These are phyloP conservation scores for Aspergillus floridensis DNA, from an alignment of 2,329 filamentous ascomycete genomes.

Conservation along the genomic window DNA sequence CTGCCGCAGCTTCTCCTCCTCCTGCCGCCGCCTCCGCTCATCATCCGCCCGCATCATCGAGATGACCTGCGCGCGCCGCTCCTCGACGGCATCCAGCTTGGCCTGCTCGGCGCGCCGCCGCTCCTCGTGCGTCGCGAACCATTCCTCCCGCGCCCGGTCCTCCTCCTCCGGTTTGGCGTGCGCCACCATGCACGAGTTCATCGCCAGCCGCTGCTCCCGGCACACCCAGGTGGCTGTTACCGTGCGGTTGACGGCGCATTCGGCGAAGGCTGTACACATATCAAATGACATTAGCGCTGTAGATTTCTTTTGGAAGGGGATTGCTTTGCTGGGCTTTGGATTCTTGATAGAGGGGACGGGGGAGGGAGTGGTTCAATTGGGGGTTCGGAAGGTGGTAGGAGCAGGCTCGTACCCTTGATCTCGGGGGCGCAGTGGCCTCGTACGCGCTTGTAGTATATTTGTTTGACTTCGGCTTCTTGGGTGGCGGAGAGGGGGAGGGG, in stretches of 20 bases:
- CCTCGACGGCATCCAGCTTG: constrained; percentile 49
- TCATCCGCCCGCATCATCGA: constrained; percentile 42
- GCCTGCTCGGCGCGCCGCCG: constrained; percentile 66
- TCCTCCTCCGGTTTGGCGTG: constrained; percentile 82
- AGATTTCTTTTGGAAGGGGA: too few relatives aligned
- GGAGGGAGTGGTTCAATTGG: too few relatives aligned
- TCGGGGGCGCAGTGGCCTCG: constrained; percentile 71
- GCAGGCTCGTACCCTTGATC: constrained; percentile 62
- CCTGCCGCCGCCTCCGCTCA: constrained; percentile 17
- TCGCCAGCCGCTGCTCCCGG: constrained; percentile 71
- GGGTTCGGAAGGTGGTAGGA: neutral
- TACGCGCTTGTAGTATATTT: constrained; percentile 77
- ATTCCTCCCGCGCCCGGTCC: constrained; percentile 86
- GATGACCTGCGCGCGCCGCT: constrained; percentile 42
- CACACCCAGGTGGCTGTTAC: constrained; percentile 86
- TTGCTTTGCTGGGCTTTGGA: too few relatives aligned
- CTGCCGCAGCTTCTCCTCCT: neutral
- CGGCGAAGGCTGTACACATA: constrained; percentile 70
- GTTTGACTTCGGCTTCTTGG: constrained; percentile 78
- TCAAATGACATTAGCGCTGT: too few relatives aligned
- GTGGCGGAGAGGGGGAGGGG: constrained; percentile 78
- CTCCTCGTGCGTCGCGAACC: constrained; percentile 77
- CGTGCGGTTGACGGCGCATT: constrained; percentile 81
- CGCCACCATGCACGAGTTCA: constrained; percentile 91
- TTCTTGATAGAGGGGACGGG: too few relatives aligned